Percentiles rank a stretch among this genome's conserved stretches.
Conservation (phyloP, 2,329 filamentous ascomycete genomes). For the Rhexocercosporidium sp. region DNA sequence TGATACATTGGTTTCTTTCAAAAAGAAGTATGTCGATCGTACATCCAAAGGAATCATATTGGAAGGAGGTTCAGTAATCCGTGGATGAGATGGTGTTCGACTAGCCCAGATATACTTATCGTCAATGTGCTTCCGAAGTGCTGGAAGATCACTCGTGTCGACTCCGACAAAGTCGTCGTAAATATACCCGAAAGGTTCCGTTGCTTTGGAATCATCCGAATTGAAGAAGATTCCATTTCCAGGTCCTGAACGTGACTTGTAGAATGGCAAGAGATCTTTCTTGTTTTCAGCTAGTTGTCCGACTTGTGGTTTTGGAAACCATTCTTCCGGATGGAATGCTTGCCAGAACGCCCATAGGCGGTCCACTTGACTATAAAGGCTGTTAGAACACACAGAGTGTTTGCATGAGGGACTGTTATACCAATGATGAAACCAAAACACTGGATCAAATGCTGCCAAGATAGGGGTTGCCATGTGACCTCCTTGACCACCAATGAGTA, state of each 20-base stretch:
- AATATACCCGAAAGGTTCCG: conserved; percentile 6
- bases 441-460: conserved; percentile 21
- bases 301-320: conserved; percentile 10
- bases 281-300: conserved; percentile 1
- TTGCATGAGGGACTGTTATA: conserved; percentile 3
- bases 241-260: conserved; percentile 2
- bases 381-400: background rate
- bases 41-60: conserved; percentile 15
- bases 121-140: conserved; percentile 6
- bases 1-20: conserved; percentile 7
- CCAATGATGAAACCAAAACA: conserved; percentile 23
- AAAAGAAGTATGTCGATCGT: conserved; percentile 7
- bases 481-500: conserved; percentile 5
- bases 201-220: conserved; percentile 4
- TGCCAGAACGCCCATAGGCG: conserved; percentile 16
- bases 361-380: conserved; percentile 12
- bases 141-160: background rate
- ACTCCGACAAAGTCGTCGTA: conserved; percentile 8
- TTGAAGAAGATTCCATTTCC: conserved; percentile 7
- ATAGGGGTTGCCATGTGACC: conserved; percentile 8
- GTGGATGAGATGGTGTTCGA: conserved; percentile 3
- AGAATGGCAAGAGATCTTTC: conserved; percentile 7
- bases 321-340: conserved; percentile 11
- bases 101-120: conserved; percentile 15
- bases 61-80: conserved; percentile 1